These are phyloP conservation scores for Hortiboletus flavorubellus DNA, from an alignment of 768 basidiomycete species.

Conservation along the genomic window DNA sequence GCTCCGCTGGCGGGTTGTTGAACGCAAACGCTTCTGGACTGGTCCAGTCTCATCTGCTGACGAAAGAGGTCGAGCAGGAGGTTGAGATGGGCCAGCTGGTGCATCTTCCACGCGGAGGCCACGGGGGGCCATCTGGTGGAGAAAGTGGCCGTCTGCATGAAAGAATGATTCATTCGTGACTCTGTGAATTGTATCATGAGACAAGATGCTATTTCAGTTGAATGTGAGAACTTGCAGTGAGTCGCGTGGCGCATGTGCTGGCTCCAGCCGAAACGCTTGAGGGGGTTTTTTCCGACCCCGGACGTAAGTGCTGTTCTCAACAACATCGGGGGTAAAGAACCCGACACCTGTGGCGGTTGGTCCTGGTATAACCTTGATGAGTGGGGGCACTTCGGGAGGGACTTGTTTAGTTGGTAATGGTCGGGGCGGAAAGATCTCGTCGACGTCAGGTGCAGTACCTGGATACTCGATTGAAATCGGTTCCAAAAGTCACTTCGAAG, in stretches of 20 bases:
- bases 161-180: conserved; percentile 54
- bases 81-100: conserved; percentile 42
- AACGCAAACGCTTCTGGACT: conserved; percentile 69
- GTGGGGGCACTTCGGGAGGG: conserved; percentile 49
- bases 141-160: conserved; percentile 57
- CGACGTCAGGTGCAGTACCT: conserved; percentile 72
- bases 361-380: conserved; percentile 34
- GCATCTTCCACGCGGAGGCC: conserved; percentile 39
- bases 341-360: conserved; percentile 64
- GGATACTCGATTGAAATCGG: conserved; percentile 14
- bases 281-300: conserved; percentile 54
- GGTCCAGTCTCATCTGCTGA: conserved; percentile 83
- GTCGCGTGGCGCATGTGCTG: conserved; percentile 52
- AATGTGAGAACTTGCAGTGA: conserved; percentile 46
- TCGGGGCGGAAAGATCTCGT: conserved; percentile 67
- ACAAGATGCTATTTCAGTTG: neutral
- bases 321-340: conserved; percentile 74
- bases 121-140: conserved; percentile 43
- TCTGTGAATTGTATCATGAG: conserved; percentile 34
- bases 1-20: conserved; percentile 54
- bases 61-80: conserved; percentile 64
- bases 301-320: conserved; percentile 53
- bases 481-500: conserved; percentile 4
- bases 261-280: conserved; percentile 56
- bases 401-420: conserved; percentile 52